Conservation (phyloP, 2,329 filamentous ascomycete genomes). For the Periconia macrospinosa region DNA sequence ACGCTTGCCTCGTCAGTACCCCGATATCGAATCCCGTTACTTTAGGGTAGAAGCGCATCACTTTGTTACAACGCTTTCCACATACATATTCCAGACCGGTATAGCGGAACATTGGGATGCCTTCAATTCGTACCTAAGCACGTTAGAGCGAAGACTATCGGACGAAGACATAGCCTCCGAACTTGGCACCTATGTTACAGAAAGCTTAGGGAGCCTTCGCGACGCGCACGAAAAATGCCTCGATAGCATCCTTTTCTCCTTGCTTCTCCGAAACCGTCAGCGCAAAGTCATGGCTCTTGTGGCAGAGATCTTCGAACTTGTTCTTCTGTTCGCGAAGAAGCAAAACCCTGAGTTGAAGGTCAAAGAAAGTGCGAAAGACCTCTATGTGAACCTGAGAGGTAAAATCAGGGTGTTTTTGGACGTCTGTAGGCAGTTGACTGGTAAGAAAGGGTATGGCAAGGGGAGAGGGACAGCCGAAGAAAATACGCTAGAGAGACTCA, state of each 20-base stretch:
- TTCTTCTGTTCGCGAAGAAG: conserved; percentile 65
- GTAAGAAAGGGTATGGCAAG: conserved; percentile 55
- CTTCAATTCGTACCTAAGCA: conserved; percentile 68
- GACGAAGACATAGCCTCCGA: conserved; percentile 47
- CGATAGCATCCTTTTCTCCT: conserved; percentile 72
- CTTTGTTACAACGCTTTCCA: conserved; percentile 71
- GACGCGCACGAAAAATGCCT: conserved; percentile 72
- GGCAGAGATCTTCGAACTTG: conserved; percentile 72
- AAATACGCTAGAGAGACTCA: conserved; percentile 68
- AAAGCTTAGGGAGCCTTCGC: conserved; percentile 68
- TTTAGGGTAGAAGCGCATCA: conserved; percentile 79
- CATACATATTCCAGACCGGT: conserved; percentile 80
- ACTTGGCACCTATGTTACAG: conserved; percentile 49
- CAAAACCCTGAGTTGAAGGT: conserved; percentile 23
- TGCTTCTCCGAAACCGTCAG: conserved; percentile 76
- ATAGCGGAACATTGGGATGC: conserved; percentile 72
- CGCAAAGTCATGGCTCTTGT: conserved; percentile 71
- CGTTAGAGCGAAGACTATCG: conserved; percentile 61
- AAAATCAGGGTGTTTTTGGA: conserved; percentile 75
- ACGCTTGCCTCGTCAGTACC: conserved; percentile 37
- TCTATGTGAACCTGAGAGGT: conserved; percentile 70
- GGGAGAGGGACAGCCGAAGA: conserved; percentile 46
- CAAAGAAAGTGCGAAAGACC: conserved; percentile 40
- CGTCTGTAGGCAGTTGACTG: conserved; percentile 69
- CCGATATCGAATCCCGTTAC: conserved; percentile 18